Percentiles rank a stretch among this genome's conserved stretches.
These are phyloP conservation scores for Gastrolobium bilobum DNA, from an alignment of 306 rosid genomes.

Conservation along the genomic window DNA sequence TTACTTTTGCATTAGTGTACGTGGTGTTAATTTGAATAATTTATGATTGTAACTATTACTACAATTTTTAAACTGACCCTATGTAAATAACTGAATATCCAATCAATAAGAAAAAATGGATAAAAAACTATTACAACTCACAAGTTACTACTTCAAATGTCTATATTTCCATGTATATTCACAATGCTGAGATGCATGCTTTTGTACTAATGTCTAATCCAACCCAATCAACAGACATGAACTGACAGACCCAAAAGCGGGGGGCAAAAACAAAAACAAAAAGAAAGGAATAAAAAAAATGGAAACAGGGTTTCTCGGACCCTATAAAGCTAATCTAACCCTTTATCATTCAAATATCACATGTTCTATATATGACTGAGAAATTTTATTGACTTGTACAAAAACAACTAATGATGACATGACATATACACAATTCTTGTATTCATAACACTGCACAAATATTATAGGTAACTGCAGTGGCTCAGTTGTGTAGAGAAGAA, in stretches of 20 bases:
- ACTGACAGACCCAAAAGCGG: constrained; percentile 7
- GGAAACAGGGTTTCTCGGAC: neutral
- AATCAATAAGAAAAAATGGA: neutral
- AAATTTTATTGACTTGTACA: constrained; percentile 40
- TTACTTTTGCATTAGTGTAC: too few species aligned
- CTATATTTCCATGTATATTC: neutral
- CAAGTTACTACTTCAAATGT: constrained; percentile 6
- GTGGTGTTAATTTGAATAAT: too few species aligned
- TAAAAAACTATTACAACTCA: neutral
- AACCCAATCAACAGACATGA: constrained; percentile 38
- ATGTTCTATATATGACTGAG: neutral
- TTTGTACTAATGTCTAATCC: constrained; percentile 2
- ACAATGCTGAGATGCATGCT: neutral
- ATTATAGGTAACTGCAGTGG: constrained; percentile 27
- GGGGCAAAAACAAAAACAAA: neutral
- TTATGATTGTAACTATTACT: too few species aligned
- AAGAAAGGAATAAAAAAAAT: neutral
- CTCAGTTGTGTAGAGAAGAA: neutral
- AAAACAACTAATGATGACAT: constrained; percentile 22
- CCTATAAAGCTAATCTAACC: neutral
- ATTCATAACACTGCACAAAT: constrained; percentile 33
- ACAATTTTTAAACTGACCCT: too few species aligned
- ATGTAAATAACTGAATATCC: neutral
- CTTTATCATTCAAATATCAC: constrained; percentile 12
- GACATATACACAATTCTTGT: constrained; percentile 37